Evolutionary conservation across 2,329 filamentous ascomycete genomes (phyloP).

Genomic region (Eutypella sp.): DNA sequence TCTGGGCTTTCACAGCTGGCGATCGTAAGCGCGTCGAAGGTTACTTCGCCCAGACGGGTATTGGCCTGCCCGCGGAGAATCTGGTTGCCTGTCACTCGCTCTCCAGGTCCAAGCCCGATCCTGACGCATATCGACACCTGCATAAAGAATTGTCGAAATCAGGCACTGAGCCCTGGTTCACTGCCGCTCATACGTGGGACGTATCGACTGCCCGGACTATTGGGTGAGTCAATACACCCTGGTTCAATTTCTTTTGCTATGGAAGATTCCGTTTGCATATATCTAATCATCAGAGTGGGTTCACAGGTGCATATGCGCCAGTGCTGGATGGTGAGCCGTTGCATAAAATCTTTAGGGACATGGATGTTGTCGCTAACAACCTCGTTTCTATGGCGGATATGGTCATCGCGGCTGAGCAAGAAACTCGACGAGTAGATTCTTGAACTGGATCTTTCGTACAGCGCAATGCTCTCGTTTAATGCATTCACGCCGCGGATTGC

Average conservation of each 20-base stretch:
- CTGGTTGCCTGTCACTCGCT: conserved; percentile 45
- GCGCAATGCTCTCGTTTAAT: too few species aligned
- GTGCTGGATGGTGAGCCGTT: conserved; percentile 48
- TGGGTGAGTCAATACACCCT: conserved; percentile 25
- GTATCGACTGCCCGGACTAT: conserved; percentile 44
- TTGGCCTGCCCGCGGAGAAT: conserved; percentile 46
- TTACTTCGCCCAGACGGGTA: conserved; percentile 44
- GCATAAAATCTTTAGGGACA: conserved; percentile 43
- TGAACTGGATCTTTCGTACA: background rate
- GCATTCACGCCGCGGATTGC: too few species aligned
- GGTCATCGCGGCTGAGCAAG: conserved; percentile 19
- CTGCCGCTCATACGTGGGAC: conserved; percentile 57
- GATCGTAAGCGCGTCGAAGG: conserved; percentile 44
- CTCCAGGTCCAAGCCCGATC: conserved; percentile 45
- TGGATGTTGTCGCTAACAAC: conserved; percentile 45
- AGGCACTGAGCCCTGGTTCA: conserved; percentile 45
- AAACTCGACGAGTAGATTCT: too few species aligned
- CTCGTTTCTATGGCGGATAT: conserved; percentile 43
- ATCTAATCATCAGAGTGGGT: conserved; percentile 20
- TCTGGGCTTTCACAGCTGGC: conserved; percentile 50
- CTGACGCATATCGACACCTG: conserved; percentile 37
- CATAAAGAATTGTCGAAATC: conserved; percentile 29
- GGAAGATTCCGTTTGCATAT: background rate
- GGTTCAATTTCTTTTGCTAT: background rate
- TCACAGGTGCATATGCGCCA: conserved; percentile 49